Evolutionary conservation across 2,329 filamentous ascomycete genomes (phyloP), one percentile per base, ranked within the genome.

Genomic region (Fonsecaea pugnacius): DNA sequence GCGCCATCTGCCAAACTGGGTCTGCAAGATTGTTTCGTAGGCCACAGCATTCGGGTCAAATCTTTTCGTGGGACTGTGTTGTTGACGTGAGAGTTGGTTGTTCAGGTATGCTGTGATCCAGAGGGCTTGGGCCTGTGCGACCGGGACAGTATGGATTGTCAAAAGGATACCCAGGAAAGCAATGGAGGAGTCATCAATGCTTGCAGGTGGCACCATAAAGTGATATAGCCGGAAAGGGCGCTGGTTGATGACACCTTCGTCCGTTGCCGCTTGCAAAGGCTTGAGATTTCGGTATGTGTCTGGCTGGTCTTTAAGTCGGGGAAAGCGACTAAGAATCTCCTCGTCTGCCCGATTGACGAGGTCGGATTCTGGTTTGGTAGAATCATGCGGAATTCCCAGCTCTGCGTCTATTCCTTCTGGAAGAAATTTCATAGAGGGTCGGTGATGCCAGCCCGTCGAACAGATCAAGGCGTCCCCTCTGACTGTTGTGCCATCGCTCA

Each of bases 1-100:
- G 33, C 90, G 82, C 84, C 87, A 89, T 68, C 83, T 86, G 4
- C 89, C 88, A 73, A 89, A 93, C 36, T 89, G 85, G 27, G 83
- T 87, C 71, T 89, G 82, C 53, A 92, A 77, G 27, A 87, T 82
- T 0, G 87, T 85, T 70, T 89, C 82, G 70, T 77, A 80, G 2
- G 77, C 74, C 12, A 87, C 70, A 7, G 80, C 78, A 16, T 52
- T 40, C 9, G 32, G 36, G 18, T 57, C 40, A 21, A 57, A 40
- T 10, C 33, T 60, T 36, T 16, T 30, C 16, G 51, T 51, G 27
- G 30, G 12, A 32, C 14, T 43, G 16, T 16, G 24, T 27, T 36
- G 56, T 27, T 52, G 48, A 43, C 24, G 10, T 12, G 38, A 72
- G 2, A 90, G 75, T 38, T 79, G 75, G 36, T 79, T 79, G 55